Conservation (phyloP, 2,329 filamentous ascomycete species). For the Penicillium italicum region DNA sequence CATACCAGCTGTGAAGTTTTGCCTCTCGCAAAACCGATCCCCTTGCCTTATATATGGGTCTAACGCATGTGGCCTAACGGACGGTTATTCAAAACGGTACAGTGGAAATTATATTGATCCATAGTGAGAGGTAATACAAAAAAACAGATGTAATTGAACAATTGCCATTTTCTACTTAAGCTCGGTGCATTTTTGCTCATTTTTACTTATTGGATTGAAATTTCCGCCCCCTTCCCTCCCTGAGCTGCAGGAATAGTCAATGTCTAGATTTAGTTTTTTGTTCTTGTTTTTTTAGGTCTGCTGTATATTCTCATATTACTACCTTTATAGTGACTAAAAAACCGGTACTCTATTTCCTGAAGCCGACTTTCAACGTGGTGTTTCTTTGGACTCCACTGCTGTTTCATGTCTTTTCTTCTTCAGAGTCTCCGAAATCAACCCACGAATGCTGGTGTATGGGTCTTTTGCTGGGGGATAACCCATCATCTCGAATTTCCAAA, state of each 20-base stretch:
- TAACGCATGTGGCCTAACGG: not conserved
- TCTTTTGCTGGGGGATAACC: not conserved
- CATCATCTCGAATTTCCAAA: not conserved
- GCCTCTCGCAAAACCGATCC: not conserved
- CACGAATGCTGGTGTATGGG: not conserved
- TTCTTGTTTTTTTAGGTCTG: not conserved
- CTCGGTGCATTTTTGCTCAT: not conserved
- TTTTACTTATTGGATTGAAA: not conserved
- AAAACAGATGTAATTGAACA: not conserved
- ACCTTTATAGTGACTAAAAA: not conserved
- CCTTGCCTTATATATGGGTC: slow-evolving; percentile 1
- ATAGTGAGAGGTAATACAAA: not conserved
- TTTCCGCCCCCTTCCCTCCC: not conserved
- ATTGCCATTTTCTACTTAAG: not conserved
- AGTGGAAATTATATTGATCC: not conserved
- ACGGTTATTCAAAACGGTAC: not conserved
- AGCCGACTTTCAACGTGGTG: not conserved
- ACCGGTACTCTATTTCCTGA: not conserved
- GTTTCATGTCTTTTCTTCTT: not conserved
- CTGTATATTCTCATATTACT: not conserved
- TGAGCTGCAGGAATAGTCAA: not conserved
- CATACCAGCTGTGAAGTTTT: not conserved
- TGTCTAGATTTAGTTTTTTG: no score
- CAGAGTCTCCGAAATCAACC: not conserved
- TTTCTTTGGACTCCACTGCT: not conserved